Conservation (phyloP, 2,329 filamentous ascomycete species). For the Malbranchea cinnamomea region DNA sequence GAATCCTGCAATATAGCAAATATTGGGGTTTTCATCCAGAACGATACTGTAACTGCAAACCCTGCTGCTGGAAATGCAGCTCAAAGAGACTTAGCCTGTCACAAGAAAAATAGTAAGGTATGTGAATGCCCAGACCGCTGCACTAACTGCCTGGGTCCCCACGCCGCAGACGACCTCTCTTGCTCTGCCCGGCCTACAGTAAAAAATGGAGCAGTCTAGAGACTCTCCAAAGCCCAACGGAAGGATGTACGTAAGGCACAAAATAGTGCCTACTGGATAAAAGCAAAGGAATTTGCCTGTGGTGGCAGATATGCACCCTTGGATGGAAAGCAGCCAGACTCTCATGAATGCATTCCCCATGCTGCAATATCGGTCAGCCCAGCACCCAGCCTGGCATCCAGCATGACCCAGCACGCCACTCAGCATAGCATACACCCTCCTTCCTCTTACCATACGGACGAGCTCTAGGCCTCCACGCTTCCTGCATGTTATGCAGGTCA, state of each 20-base stretch:
- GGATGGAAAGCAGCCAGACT: background rate
- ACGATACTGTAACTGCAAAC: constrained; percentile 1
- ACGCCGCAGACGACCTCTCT: constrained; percentile 1
- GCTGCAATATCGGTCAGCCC: background rate
- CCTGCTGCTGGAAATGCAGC: constrained; percentile 1
- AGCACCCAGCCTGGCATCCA: background rate
- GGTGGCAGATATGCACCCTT: background rate
- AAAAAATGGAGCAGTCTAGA: background rate
- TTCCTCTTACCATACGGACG: background rate
- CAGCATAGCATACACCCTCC: background rate
- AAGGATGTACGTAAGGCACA: background rate
- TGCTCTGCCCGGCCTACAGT: background rate
- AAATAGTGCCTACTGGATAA: background rate
- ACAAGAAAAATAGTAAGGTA: background rate
- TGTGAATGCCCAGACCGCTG: constrained; percentile 1
- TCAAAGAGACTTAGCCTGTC: background rate
- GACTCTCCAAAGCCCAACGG: background rate
- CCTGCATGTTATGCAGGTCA: constrained; percentile 1
- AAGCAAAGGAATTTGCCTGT: background rate
- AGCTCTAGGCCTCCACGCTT: background rate
- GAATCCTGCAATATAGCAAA: constrained; percentile 1
- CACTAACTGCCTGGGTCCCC: constrained; percentile 1
- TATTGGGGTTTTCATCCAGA: constrained; percentile 1
- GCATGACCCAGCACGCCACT: background rate
- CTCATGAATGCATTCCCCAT: background rate